A percentile compares a stretch with the other conserved stretches of the same genome.
Evolutionary conservation across 257 asterid species (phyloP).

Genomic region (Leptodermis oblonga): DNA sequence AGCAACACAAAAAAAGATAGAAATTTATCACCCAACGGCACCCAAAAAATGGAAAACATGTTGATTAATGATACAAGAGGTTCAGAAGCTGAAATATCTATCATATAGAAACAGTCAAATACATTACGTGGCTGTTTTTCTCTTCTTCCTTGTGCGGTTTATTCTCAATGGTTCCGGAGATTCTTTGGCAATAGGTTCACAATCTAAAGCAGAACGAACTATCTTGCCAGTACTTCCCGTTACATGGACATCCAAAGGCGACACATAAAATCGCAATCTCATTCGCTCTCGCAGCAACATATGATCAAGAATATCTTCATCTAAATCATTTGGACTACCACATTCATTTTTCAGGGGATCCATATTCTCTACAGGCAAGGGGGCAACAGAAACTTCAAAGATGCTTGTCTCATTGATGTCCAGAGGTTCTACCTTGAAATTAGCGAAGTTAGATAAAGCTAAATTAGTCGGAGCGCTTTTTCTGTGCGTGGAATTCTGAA

Average conservation of each 20-base stretch:
- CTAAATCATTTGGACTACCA: slow-evolving; percentile 29
- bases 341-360: slow-evolving; percentile 42
- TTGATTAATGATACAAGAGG: background rate
- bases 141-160: slow-evolving; percentile 57
- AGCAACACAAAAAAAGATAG: slow-evolving; percentile 16
- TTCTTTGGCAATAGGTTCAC: slow-evolving; percentile 32
- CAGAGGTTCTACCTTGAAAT: slow-evolving; percentile 47
- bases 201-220: slow-evolving; percentile 27
- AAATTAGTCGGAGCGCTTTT: slow-evolving; percentile 17
- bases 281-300: slow-evolving; percentile 60
- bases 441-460: slow-evolving; percentile 20
- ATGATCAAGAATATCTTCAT: slow-evolving; percentile 64
- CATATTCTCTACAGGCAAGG: slow-evolving; percentile 24
- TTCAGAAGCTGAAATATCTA: background rate
- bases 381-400: slow-evolving; percentile 20
- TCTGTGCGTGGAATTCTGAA: slow-evolving; percentile 22
- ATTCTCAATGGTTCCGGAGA: slow-evolving; percentile 36
- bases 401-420: slow-evolving; percentile 24
- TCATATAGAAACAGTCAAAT: background rate
- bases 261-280: slow-evolving; percentile 38
- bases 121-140: slow-evolving; percentile 73
- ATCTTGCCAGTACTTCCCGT: slow-evolving; percentile 24
- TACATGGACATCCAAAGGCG: slow-evolving; percentile 25
- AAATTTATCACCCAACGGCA: background rate
- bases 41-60: background rate